Evolutionary conservation across 768 basidiomycete genomes (phyloP).

Genomic region (Polyporus arcularius): DNA sequence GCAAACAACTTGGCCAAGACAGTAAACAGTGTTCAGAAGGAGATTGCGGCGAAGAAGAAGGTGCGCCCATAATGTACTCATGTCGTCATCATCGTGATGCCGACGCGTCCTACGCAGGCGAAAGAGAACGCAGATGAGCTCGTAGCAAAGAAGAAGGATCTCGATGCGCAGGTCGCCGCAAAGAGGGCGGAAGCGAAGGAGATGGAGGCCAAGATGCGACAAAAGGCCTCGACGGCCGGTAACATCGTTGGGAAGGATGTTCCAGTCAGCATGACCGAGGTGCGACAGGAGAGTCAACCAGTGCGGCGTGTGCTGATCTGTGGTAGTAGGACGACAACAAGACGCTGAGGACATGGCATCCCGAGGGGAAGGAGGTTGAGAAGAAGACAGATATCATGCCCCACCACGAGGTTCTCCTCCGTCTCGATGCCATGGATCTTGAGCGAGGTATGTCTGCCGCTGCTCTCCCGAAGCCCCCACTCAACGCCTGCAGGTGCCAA

Average conservation of each 20-base stretch:
- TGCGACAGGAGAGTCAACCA: conserved; percentile 33
- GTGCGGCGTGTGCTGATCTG: background rate
- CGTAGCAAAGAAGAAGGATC: conserved; percentile 77
- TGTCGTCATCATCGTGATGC: background rate
- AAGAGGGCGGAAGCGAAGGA: conserved; percentile 79
- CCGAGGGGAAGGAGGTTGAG: conserved; percentile 71
- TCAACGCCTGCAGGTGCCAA: conserved; percentile 66
- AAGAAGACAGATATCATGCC: conserved; percentile 80
- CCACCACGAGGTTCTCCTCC: conserved; percentile 95
- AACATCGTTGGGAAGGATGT: conserved; percentile 90
- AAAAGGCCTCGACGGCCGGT: conserved; percentile 80
- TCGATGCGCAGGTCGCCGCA: conserved; percentile 79
- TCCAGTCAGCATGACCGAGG: conserved; percentile 88
- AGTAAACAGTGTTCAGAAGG: conserved; percentile 90
- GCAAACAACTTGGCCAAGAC: conserved; percentile 75
- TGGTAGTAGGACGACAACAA: conserved; percentile 84
- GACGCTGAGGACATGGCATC: conserved; percentile 83
- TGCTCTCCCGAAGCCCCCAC: background rate
- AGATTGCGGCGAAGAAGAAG: conserved; percentile 94
- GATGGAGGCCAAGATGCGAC: conserved; percentile 75
- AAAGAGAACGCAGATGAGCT: conserved; percentile 91
- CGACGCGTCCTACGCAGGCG: conserved; percentile 50
- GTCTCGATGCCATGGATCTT: conserved; percentile 94
- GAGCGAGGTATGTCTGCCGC: conserved; percentile 71
- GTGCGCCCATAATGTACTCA: conserved; percentile 34